These are phyloP conservation scores for Scutellaria baicalensis DNA, from an alignment of 257 asterid species.

Conservation along the genomic window DNA sequence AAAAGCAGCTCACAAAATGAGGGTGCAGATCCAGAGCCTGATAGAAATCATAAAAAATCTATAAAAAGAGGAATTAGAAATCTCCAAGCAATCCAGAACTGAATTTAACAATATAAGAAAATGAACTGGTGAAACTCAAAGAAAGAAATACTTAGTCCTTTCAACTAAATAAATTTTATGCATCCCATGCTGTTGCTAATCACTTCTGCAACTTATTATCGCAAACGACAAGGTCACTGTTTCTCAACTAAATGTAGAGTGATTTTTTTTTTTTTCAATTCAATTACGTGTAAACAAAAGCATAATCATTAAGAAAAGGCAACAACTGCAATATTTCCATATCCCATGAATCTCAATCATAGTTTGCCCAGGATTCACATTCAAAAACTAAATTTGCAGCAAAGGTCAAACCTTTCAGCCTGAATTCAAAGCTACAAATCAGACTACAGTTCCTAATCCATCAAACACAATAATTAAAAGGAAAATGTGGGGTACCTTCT, in stretches of 20 bases:
- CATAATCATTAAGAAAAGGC: neutral
- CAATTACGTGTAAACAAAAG: neutral
- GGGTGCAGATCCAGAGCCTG: slow-evolving; percentile 83
- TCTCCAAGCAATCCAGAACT: slow-evolving; percentile 6
- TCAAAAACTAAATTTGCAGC: neutral
- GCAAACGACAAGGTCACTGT: neutral
- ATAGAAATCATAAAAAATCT: slow-evolving; percentile 42
- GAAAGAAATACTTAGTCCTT: neutral
- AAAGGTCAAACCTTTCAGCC: neutral
- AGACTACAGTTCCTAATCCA: neutral
- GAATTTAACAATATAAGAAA: neutral
- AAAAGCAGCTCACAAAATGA: slow-evolving; percentile 56
- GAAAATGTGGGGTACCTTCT: slow-evolving; percentile 33
- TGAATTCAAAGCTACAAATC: neutral
- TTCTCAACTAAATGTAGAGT: neutral
- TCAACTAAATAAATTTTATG: neutral
- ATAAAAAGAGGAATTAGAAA: slow-evolving; percentile 33
- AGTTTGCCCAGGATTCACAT: neutral
- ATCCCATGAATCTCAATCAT: neutral
- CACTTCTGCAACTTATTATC: neutral
- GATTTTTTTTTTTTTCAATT: neutral
- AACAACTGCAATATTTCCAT: neutral
- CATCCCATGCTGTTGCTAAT: neutral
- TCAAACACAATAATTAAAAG: neutral
- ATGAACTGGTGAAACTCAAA: neutral